These are phyloP conservation scores for Chamaenerion angustifolium DNA, from an alignment of 345 rosid species.

Conservation along the genomic window DNA sequence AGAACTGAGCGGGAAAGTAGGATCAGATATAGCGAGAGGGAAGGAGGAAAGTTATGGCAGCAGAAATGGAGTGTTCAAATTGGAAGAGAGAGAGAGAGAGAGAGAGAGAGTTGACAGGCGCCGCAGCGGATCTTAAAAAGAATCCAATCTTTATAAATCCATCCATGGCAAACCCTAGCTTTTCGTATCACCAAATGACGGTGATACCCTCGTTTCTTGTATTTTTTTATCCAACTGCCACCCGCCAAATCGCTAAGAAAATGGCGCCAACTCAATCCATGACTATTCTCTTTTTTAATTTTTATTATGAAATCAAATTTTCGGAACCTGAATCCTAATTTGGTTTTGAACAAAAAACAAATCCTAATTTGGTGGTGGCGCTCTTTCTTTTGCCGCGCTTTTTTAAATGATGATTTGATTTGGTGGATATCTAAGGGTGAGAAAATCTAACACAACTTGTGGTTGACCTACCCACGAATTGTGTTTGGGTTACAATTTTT, in stretches of 20 bases:
- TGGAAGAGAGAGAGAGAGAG: constrained; percentile 3
- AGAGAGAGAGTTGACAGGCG: constrained; percentile 5
- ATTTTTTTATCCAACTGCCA: constrained; percentile 1
- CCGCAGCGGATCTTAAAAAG: constrained; percentile 2
- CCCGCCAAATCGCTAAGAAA: constrained; percentile 9
- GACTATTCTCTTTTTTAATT: too few species aligned
- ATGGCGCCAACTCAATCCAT: too few species aligned
- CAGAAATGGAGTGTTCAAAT: neutral
- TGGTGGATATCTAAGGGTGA: too few species aligned
- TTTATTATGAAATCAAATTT: constrained; percentile 12
- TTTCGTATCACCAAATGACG: neutral
- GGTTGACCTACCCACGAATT: too few species aligned
- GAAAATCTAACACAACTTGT: too few species aligned
- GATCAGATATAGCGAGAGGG: neutral
- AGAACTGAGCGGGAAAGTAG: neutral
- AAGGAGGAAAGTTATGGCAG: neutral
- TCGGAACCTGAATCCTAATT: neutral
- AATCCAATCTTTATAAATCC: constrained; percentile 1
- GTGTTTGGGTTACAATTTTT: too few species aligned
- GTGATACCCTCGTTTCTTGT: neutral
- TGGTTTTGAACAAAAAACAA: too few species aligned
- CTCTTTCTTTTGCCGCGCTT: constrained; percentile 5
- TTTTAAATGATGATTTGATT: neutral
- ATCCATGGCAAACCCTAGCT: constrained; percentile 10
- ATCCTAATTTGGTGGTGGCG: constrained; percentile 8